Evolutionary conservation across 2,329 filamentous ascomycete genomes (phyloP), one percentile per base, ranked within the genome.

Genomic region (Colletotrichum endophyticum): DNA sequence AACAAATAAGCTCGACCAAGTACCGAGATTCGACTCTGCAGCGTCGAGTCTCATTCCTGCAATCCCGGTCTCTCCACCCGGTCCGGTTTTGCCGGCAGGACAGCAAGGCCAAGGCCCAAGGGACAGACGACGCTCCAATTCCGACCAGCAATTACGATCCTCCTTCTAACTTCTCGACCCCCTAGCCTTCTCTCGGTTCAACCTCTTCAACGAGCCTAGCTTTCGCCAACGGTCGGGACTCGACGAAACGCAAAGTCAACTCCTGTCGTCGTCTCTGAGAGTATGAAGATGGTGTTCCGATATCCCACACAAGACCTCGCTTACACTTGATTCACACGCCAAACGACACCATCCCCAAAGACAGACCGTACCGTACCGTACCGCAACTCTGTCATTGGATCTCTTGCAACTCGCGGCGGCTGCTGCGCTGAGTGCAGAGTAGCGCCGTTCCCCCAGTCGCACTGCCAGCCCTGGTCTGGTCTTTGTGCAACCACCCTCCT

Each of bases 401-500:
- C 44, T 49, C 44, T 49, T 53, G 49, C 34, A 32, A 59, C 30
- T 57, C 19, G 39, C 25, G 32, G 39, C 66, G 56, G 59, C 72
- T 64, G 66, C 69, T 63, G 27, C 59, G 27, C 27, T 61, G 19
- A 64, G 49, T 25, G 56, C 12, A 56, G 56, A 62, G 25, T 36
- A 32, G 53, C 73, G 36, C 15, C 62, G 27, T 22, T 25, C 49
- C 34, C 44, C 27, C 53, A 19, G 44, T 66, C n/a, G 57, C 71
- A 53, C 70, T 34, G 70, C 64, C 73, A 64, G 64, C 64, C 63
- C 57, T 69, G 64, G 73, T 49, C 44, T 49, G 57, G 28, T 56
- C 73, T 67, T 76, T 75, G 73, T 75, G 62, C 69, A 66, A 72
- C 73, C 61, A 72, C n/a, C 30, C 49, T 69, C 73, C 69, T 73